phyloP scores from a whole-genome alignment of 805 yeast species.

The Monosporozyma aerobia region DNA sequence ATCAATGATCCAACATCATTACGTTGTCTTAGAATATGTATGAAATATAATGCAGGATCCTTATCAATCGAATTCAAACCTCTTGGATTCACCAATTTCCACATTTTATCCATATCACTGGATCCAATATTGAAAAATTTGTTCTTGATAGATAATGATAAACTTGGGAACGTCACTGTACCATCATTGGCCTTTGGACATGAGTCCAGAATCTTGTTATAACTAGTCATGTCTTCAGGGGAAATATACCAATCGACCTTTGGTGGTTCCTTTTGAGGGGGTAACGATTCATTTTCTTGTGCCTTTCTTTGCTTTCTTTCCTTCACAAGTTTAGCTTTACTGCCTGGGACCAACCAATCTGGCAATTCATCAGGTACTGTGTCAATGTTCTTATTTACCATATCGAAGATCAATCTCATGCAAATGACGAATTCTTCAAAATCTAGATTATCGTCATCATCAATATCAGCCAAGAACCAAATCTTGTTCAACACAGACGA shows the following conservation, averaged over 20 bases:
- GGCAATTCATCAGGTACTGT: conserved; percentile 70
- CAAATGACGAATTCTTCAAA: conserved; percentile 97
- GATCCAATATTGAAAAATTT: conserved; percentile 67
- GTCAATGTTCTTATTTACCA: conserved; percentile 62
- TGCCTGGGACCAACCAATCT: conserved; percentile 85
- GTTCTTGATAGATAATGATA: conserved; percentile 52
- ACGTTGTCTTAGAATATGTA: conserved; percentile 87
- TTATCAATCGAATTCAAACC: conserved; percentile 81
- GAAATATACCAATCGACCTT: conserved; percentile 92
- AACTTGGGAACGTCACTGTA: conserved; percentile 62
- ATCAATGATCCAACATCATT: conserved; percentile 69
- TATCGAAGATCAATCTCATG: conserved; percentile 88
- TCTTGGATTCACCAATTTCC: conserved; percentile 93
- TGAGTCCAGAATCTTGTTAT: conserved; percentile 61
- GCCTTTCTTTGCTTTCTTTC: conserved; percentile 61
- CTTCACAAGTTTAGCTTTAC: conserved; percentile 74
- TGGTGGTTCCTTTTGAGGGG: conserved; percentile 15
- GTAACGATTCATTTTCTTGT: conserved; percentile 23
- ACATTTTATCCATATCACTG: conserved; percentile 78
- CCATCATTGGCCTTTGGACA: conserved; percentile 65
- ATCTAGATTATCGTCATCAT: conserved; percentile 82
- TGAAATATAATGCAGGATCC: conserved; percentile 81
- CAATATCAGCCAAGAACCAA: conserved; percentile 92
- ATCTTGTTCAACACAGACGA: conserved; percentile 70
- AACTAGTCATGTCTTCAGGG: conserved; percentile 71